phyloP scores from a whole-genome alignment of 768 basidiomycete genomes.

The Boletus fagicola region DNA sequence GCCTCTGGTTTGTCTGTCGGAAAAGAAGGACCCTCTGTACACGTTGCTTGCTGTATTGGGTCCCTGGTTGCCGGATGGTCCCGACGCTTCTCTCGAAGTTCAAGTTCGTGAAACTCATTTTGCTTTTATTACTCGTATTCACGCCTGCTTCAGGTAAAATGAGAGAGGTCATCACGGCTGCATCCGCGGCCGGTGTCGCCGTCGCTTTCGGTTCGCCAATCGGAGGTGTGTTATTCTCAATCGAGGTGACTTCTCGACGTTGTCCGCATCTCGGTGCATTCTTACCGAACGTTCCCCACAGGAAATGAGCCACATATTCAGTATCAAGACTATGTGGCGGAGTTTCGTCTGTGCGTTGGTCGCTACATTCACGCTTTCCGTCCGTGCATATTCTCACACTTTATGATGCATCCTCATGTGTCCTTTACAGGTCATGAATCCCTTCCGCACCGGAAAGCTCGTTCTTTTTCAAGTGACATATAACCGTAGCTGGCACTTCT shows the following conservation, averaged over 20 bases:
- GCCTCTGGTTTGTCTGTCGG: conserved; percentile 96
- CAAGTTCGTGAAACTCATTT: conserved; percentile 53
- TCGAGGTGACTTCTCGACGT: conserved; percentile 62
- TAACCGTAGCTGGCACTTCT: conserved; percentile 98
- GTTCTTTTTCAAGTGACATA: conserved; percentile 98
- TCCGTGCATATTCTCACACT: conserved; percentile 42
- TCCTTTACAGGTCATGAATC: conserved; percentile 83
- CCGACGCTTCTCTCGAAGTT: conserved; percentile 76
- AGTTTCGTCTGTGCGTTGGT: conserved; percentile 97
- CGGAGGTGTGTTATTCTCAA: conserved; percentile 95
- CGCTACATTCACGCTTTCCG: conserved; percentile 93
- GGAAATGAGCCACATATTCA: conserved; percentile 99
- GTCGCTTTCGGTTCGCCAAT: conserved; percentile 99
- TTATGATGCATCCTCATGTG: conserved; percentile 23
- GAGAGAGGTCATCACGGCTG: conserved; percentile 90
- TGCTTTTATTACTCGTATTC: conserved; percentile 12
- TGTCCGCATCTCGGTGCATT: not conserved
- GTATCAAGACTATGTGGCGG: conserved; percentile 97
- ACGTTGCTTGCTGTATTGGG: conserved; percentile 94
- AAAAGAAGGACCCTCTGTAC: conserved; percentile 97
- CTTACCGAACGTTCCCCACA: conserved; percentile 30
- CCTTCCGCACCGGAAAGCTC: conserved; percentile 95
- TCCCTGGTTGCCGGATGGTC: conserved; percentile 86
- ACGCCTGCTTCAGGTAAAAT: conserved; percentile 54
- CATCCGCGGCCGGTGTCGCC: conserved; percentile 96